A percentile compares a stretch with the other conserved stretches of the same genome.
These are phyloP conservation scores for Aspergillus panamensis DNA, from an alignment of 495 filamentous ascomycete genomes.

Conservation along the genomic window DNA sequence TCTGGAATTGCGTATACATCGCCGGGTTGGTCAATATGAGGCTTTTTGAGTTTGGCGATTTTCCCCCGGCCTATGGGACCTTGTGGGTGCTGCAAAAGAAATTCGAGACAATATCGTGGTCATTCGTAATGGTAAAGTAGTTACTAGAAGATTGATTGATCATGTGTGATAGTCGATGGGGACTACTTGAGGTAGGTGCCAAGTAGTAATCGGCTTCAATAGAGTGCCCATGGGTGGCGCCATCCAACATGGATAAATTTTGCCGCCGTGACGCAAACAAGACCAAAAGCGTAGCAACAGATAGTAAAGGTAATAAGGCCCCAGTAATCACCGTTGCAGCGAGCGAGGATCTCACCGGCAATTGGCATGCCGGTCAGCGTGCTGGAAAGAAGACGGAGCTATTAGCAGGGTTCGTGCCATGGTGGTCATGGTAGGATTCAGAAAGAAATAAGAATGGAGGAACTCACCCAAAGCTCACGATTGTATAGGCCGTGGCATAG, in stretches of 20 bases:
- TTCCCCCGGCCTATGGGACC: no score
- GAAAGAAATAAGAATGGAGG: not conserved
- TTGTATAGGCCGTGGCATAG: slow-evolving; percentile 82
- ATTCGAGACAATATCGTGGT: no score
- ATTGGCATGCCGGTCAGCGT: slow-evolving; percentile 86
- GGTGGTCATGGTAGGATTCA: slow-evolving; percentile 14
- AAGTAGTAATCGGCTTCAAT: slow-evolving; percentile 19
- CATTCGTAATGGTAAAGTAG: no score
- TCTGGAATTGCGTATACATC: no score
- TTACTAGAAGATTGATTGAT: not conserved
- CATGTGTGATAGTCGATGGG: not conserved
- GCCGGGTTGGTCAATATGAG: no score
- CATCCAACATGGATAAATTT: slow-evolving; percentile 68
- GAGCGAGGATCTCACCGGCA: slow-evolving; percentile 65
- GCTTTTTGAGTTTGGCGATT: no score
- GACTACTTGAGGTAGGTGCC: not conserved
- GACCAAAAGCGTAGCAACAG: slow-evolving; percentile 56
- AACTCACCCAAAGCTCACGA: slow-evolving; percentile 76
- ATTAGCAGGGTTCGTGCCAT: slow-evolving; percentile 18
- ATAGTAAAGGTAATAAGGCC: slow-evolving; percentile 67
- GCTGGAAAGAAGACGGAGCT: slow-evolving; percentile 19
- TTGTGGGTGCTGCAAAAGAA: no score
- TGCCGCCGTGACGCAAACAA: slow-evolving; percentile 58
- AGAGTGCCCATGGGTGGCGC: slow-evolving; percentile 45
- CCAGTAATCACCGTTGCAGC: slow-evolving; percentile 54